Base-by-base conservation (phyloP, 805 yeast species). In the Saturnispora mendoncae region DNA sequence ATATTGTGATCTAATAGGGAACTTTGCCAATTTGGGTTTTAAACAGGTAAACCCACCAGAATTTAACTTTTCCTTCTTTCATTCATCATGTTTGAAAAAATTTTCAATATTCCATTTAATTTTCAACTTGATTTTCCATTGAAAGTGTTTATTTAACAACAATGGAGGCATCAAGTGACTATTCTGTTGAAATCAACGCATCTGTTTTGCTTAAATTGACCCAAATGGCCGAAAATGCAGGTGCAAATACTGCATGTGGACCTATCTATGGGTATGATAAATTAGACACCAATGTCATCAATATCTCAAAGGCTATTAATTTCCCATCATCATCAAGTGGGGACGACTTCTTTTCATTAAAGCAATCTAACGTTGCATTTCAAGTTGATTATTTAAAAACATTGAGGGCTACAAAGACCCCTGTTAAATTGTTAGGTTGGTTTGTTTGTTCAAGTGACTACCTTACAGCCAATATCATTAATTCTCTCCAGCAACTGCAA, bases 401-500 rank as follows among this genome's bases (percentile, higher is more conserved):
- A 46, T 71, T 84, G 48, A 74, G 69, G 53, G 71, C 69, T 42
- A 73, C 78, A 46, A 80, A 80, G 37, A 68, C 74, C 46, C 88
- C 87, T 35, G 68, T 76, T 33, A 83, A 78, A 55, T 69, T 79
- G 46, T 73, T 79, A 48, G 95, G 95, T 26, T 85, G 88, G 86
- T 85, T 83, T 64, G 75, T 84, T 56, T 69, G 81, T 33, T 70
- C 86, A 23, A 65, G 68, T 39, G 77, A 77, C 57, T 78, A 78
- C 56, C 74, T 79, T 53, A 76, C 78, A 45, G 71, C 74, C 41
- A 74, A 75, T 41, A 67, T 83, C 39, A 68, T 86, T 23, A 94
- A 85, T 52, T 70, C 78, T 30, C 69, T 85, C 64, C 74, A 78
- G 35, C 74, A 73, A 45, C 75, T 74, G 56, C 92, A 84, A 43